phyloP scores from a whole-genome alignment of 805 yeast species.

The Kazachstania kunashirensis region DNA sequence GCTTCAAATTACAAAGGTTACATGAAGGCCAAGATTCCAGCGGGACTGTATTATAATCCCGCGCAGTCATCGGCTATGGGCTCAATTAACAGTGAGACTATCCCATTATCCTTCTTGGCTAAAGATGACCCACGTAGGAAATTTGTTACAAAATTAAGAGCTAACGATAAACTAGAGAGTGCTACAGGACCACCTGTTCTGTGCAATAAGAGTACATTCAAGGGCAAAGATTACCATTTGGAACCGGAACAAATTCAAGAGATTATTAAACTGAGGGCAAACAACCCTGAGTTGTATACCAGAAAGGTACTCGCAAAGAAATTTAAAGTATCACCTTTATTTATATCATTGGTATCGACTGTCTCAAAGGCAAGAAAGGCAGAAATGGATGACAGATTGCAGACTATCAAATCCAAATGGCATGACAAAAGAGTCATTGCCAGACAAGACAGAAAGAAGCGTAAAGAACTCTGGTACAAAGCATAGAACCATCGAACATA shows the following conservation, averaged over 20 bases:
- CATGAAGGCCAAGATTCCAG: constrained; percentile 34
- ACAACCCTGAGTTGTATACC: constrained; percentile 56
- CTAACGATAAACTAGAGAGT: constrained; percentile 23
- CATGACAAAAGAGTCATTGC: constrained; percentile 38
- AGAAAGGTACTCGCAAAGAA: constrained; percentile 50
- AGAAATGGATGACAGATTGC: constrained; percentile 41
- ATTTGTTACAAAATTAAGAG: constrained; percentile 18
- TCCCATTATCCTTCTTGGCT: constrained; percentile 67
- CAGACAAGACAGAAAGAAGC: constrained; percentile 46
- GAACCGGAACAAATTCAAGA: constrained; percentile 48
- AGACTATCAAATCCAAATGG: constrained; percentile 41
- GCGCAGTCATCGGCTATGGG: constrained; percentile 56
- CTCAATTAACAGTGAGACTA: constrained; percentile 36
- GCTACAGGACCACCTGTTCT: constrained; percentile 36
- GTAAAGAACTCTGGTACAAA: constrained; percentile 56
- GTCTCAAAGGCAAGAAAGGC: constrained; percentile 31
- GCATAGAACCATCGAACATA: constrained; percentile 22
- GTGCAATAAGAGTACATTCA: constrained; percentile 17
- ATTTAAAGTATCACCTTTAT: constrained; percentile 43
- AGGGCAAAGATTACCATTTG: constrained; percentile 40
- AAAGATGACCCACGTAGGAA: constrained; percentile 46
- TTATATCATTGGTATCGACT: constrained; percentile 48
- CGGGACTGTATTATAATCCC: constrained; percentile 52
- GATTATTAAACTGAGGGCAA: constrained; percentile 44
- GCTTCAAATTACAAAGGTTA: constrained; percentile 53